A percentile compares a stretch with the other conserved stretches of the same genome.
These are phyloP conservation scores for Spizellomyces sp. DNA, from an alignment of 192 early-diverging fungal genomes.

Conservation along the genomic window DNA sequence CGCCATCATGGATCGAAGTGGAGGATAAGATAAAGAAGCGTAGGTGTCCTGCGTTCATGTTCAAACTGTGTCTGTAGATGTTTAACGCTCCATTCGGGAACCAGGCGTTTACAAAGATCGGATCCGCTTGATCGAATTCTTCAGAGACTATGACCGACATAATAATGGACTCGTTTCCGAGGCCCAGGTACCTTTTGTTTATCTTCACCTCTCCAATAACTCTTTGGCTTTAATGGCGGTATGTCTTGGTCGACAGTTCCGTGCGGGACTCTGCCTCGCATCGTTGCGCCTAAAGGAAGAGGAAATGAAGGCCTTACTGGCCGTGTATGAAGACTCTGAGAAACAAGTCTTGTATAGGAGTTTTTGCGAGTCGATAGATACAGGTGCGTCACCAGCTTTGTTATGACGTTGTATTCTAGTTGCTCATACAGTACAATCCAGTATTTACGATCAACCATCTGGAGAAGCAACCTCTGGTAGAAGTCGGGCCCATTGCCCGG, in stretches of 20 bases:
- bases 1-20: slow-evolving; percentile 33
- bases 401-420: no score
- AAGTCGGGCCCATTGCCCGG: slow-evolving; percentile 48
- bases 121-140: slow-evolving; percentile 57
- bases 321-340: slow-evolving; percentile 38
- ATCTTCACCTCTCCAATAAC: no score
- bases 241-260: slow-evolving; percentile 32
- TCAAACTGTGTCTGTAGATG: no score
- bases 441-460: slow-evolving; percentile 57
- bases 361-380: slow-evolving; percentile 50
- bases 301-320: slow-evolving; percentile 42
- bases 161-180: slow-evolving; percentile 53
- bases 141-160: slow-evolving; percentile 59
- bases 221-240: no score
- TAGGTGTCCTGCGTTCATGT: slow-evolving; percentile 9
- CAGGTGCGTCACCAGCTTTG: slow-evolving; percentile 25
- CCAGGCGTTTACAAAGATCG: slow-evolving; percentile 57
- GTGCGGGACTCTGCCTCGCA: slow-evolving; percentile 46
- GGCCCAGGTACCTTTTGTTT: slow-evolving; percentile 39
- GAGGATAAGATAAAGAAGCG: slow-evolving; percentile 54
- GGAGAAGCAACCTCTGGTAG: slow-evolving; percentile 46
- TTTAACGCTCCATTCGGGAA: no score
- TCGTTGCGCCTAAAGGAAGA: slow-evolving; percentile 29
- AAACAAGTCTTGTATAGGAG: slow-evolving; percentile 46
- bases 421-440: slow-evolving; percentile 4